Base-by-base conservation (phyloP, 164 flowering plant species). In the Aristolochia fimbriata region DNA sequence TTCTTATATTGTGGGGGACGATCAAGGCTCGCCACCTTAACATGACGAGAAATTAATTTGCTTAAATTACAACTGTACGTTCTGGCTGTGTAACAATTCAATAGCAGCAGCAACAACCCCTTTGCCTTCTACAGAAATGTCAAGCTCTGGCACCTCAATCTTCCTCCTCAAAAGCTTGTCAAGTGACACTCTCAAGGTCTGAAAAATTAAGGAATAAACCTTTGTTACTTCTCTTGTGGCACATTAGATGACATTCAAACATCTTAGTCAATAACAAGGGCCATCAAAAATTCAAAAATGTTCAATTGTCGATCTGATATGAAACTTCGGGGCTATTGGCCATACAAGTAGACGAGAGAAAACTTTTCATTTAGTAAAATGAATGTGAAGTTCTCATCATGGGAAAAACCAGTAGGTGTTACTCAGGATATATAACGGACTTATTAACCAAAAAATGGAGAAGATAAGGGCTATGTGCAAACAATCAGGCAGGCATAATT, bases 71-170 rank as follows among this genome's bases (percentile, higher is more conserved):
- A 21, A 14, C 15, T 15, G 71, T 13, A 71, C 59, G 57, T 68
- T 72, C 62, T 77, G 84, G 65, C 78, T 83, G 72, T 84, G 88
- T 71, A 93, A 69, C 62, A 93, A 74, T 75, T 93, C 97, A 37
- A 88, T 77, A 1, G 75, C 92, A 59, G 99, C 99, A 70, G 85
- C 76, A 49, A 93, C 99, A 55, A 93, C 95, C 21, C 87, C 96
- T 72, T 79, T 80, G 45, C 97, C 89, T 63, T 86, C 97, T 0
- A 47, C 66, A 19, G 80, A 62, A 19, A 93, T 68, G 73, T 90
- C 87, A 7, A 90, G 61, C 23, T 87, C 71, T 0, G 99, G 99
- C n/a, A 90, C 93, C 73, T 79, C 82, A 20, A 93, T 86, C 76
- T 93, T 90, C 71, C 83, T 81, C 47, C 68, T 79, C 19, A 93